A percentile compares a stretch with the other conserved stretches of the same genome.
These are phyloP conservation scores for Fraxinus latifolia DNA, from an alignment of 305 asterid genomes.

Conservation along the genomic window DNA sequence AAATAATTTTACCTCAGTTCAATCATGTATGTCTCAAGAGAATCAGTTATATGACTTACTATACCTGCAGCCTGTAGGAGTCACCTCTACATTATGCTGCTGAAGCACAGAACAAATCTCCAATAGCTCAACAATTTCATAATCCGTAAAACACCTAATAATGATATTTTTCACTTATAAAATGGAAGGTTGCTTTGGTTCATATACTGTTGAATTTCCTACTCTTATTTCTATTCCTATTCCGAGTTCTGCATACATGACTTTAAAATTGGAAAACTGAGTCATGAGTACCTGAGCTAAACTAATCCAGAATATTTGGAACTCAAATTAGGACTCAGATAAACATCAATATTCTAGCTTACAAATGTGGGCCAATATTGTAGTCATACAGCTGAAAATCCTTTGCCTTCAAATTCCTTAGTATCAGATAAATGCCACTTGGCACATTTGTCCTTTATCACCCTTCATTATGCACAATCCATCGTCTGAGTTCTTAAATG, in stretches of 20 bases:
- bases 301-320: slow-evolving; percentile 1
- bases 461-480: slow-evolving; percentile 9
- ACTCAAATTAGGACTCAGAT: slow-evolving; percentile 1
- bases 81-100: neutral
- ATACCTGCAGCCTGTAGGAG: neutral
- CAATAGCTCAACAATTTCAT: neutral
- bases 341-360: neutral
- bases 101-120: neutral
- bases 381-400: neutral
- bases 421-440: neutral
- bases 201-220: neutral
- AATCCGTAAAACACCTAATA: neutral
- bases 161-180: neutral
- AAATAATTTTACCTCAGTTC: neutral
- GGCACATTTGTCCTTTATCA: neutral
- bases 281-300: neutral
- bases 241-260: neutral
- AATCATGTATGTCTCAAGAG: neutral
- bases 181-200: neutral
- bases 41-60: neutral
- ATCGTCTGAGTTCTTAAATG: neutral
- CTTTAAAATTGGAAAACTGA: neutral
- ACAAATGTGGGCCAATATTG: neutral
- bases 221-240: neutral
- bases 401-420: neutral